Conservation (phyloP, 768 basidiomycete genomes). For the Pleurotus pulmonarius region DNA sequence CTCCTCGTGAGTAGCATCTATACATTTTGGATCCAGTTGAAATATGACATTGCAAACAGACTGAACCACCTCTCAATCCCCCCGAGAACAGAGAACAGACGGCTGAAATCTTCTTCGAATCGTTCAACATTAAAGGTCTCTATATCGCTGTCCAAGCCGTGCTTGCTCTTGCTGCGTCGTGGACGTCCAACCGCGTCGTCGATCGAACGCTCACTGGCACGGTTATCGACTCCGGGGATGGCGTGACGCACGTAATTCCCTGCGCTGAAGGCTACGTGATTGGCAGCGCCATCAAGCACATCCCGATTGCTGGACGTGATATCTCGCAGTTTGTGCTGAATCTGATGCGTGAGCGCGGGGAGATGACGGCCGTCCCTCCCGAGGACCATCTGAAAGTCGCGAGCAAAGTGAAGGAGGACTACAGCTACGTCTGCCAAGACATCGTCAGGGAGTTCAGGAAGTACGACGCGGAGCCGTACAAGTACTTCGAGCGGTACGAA, state of each 20-base stretch:
- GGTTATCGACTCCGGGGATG: constrained; percentile 98
- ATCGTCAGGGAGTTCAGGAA: constrained; percentile 99
- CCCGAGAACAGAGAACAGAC: constrained; percentile 99
- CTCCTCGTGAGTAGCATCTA: constrained; percentile 65
- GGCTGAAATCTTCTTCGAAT: constrained; percentile 99
- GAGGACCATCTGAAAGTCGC: constrained; percentile 94
- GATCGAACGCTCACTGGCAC: constrained; percentile 95
- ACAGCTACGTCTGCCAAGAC: constrained; percentile 98
- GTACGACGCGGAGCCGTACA: constrained; percentile 94
- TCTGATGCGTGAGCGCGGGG: constrained; percentile 91
- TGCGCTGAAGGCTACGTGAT: constrained; percentile 98
- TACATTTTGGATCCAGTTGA: neutral
- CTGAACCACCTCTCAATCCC: constrained; percentile 97
- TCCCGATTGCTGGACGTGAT: constrained; percentile 97
- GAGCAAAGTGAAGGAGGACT: constrained; percentile 94
- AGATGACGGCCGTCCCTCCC: constrained; percentile 85
- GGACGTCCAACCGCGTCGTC: constrained; percentile 86
- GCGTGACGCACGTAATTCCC: constrained; percentile 97
- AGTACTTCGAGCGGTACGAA: constrained; percentile 90
- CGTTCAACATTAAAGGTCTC: constrained; percentile 97
- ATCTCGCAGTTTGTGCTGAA: constrained; percentile 96
- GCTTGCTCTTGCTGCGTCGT: constrained; percentile 94
- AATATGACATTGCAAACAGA: constrained; percentile 42
- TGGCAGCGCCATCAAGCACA: constrained; percentile 97
- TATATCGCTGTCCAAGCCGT: constrained; percentile 99